These are phyloP conservation scores for Sclerospora graminicola DNA, from an alignment of 352 stramenopile genomes.

Conservation along the genomic window DNA sequence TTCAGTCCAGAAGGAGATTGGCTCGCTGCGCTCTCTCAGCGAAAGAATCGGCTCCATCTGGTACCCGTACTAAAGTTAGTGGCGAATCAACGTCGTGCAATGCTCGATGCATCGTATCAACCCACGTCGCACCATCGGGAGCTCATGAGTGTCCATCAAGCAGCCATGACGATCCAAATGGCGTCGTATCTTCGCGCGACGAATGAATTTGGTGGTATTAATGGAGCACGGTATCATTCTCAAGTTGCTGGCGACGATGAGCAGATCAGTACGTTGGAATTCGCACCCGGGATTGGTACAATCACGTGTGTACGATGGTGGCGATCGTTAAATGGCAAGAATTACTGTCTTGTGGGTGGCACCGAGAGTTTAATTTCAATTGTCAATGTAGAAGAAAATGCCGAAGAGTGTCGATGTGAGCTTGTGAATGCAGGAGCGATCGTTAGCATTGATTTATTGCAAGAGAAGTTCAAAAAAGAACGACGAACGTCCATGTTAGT, in stretches of 20 bases:
- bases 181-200: constrained; percentile 73
- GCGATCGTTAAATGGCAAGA: constrained; percentile 70
- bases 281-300: constrained; percentile 51
- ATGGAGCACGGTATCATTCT: constrained; percentile 74
- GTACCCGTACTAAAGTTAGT: constrained; percentile 61
- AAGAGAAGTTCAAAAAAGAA: constrained; percentile 69
- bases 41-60: constrained; percentile 72
- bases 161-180: constrained; percentile 76
- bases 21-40: constrained; percentile 60
- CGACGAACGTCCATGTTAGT: constrained; percentile 79
- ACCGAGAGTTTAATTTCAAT: constrained; percentile 70
- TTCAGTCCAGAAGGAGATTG: constrained; percentile 83
- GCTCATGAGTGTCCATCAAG: constrained; percentile 59
- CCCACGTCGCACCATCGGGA: constrained; percentile 44
- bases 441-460: constrained; percentile 62
- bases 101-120: constrained; percentile 47
- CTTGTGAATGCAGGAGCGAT: constrained; percentile 52
- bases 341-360: constrained; percentile 80
- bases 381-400: constrained; percentile 80
- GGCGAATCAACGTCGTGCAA: constrained; percentile 34
- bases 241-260: constrained; percentile 70
- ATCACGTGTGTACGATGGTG: constrained; percentile 72
- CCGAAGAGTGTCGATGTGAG: constrained; percentile 76
- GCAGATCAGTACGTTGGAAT: constrained; percentile 81
- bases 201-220: constrained; percentile 67